Conservation (phyloP, 305 asterid species). For the Fraxinus sp. region DNA sequence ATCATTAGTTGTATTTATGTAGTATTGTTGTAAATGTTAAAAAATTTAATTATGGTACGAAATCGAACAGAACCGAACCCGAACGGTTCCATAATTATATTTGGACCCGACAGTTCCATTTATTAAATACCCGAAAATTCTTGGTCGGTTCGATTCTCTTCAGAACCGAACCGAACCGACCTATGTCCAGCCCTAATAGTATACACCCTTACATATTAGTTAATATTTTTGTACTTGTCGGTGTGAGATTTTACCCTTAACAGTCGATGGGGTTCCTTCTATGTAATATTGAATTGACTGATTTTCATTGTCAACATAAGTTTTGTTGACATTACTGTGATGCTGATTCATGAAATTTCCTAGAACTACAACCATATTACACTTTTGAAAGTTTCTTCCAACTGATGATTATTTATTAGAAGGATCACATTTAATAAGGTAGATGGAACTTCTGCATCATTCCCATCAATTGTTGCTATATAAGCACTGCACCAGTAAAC, state of each 20-base stretch:
- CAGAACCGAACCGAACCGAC: too few species aligned
- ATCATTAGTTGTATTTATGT: too few species aligned
- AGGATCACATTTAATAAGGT: not conserved
- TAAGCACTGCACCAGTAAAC: not conserved
- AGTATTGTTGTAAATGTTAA: too few species aligned
- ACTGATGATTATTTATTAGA: not conserved
- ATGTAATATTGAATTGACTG: not conserved
- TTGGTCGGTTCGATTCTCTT: too few species aligned
- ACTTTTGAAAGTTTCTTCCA: slow-evolving; percentile 5
- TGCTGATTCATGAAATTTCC: slow-evolving; percentile 11
- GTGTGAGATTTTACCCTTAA: not conserved
- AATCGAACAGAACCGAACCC: too few species aligned
- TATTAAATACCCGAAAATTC: too few species aligned
- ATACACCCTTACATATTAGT: not conserved
- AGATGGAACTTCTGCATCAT: not conserved
- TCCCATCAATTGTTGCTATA: not conserved
- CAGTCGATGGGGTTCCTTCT: not conserved
- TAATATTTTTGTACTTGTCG: not conserved
- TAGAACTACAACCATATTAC: not conserved
- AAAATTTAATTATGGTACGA: too few species aligned
- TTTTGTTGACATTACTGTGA: not conserved
- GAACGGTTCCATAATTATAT: too few species aligned
- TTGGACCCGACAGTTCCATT: too few species aligned
- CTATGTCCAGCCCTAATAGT: too few species aligned
- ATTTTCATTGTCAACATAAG: not conserved